A percentile compares a stretch with the other conserved stretches of the same genome.
Conservation (phyloP, 2,329 filamentous ascomycete genomes). For the Chalaropsis ovoidea region DNA sequence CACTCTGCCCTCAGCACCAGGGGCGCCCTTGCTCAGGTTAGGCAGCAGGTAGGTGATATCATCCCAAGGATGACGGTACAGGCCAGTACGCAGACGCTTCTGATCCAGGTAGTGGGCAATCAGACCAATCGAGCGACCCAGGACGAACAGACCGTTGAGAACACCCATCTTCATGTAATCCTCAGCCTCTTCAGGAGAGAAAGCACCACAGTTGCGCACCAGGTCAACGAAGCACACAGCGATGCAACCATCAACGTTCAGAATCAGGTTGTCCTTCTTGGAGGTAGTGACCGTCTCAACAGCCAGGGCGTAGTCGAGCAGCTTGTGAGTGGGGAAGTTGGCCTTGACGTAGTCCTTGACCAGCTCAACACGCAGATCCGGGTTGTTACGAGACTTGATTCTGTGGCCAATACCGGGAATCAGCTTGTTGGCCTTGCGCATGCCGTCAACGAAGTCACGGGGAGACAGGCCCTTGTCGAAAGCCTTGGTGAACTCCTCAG, state of each 20-base stretch:
- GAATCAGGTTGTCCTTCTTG: constrained; percentile 99
- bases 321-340: constrained; percentile 95
- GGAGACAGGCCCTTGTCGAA: constrained; percentile 97
- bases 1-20: constrained; percentile 73
- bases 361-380: constrained; percentile 96
- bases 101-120: constrained; percentile 99
- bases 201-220: constrained; percentile 93
- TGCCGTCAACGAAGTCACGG: constrained; percentile 96
- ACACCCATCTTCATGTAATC: constrained; percentile 99
- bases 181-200: constrained; percentile 91
- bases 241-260: constrained; percentile 97
- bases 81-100: constrained; percentile 95
- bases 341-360: constrained; percentile 98
- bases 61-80: constrained; percentile 99
- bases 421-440: constrained; percentile 99
- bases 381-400: constrained; percentile 99
- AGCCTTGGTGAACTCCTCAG: constrained; percentile 96
- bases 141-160: constrained; percentile 96
- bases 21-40: constrained; percentile 58
- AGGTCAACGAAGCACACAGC: constrained; percentile 98
- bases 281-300: constrained; percentile 97
- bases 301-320: constrained; percentile 95
- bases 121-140: constrained; percentile 92
- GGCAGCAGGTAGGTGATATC: constrained; percentile 93
- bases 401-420: constrained; percentile 98